Evolutionary conservation across 2,329 filamentous ascomycete species (phyloP).

Genomic region (Neofusicoccum laricinum): DNA sequence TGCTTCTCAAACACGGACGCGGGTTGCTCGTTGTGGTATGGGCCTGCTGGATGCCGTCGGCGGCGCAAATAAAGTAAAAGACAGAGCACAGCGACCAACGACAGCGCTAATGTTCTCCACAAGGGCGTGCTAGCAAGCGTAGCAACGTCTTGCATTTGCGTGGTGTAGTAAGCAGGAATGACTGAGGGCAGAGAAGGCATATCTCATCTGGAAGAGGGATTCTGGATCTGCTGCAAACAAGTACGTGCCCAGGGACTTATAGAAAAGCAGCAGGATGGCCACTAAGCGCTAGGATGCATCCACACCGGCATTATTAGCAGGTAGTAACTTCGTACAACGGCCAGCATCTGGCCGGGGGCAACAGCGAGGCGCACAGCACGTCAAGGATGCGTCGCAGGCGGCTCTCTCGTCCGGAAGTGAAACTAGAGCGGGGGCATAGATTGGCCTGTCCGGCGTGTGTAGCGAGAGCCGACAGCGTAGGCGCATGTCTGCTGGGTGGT

Average conservation of each 20-base stretch:
- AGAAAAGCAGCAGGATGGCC: not conserved
- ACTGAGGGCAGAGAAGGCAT: not conserved
- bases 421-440: slow-evolving; percentile 1
- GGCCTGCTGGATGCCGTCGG: not conserved
- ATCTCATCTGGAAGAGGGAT: not conserved
- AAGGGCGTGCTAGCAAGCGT: not conserved
- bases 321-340: slow-evolving; percentile 3
- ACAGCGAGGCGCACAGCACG: slow-evolving; percentile 3
- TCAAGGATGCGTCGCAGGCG: not conserved
- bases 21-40: not conserved
- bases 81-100: not conserved
- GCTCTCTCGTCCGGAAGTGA: slow-evolving; percentile 6
- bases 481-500: not conserved
- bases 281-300: slow-evolving; percentile 12
- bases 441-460: not conserved
- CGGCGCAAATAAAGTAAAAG: not conserved
- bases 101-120: not conserved
- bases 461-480: not conserved
- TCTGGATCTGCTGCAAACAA: not conserved
- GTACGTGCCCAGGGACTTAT: slow-evolving; percentile 2
- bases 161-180: not conserved
- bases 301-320: not conserved
- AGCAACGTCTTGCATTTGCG: not conserved
- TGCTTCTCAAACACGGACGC: not conserved
- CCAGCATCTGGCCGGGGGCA: not conserved